phyloP scores from a whole-genome alignment of 306 rosid species.

The Leucaena leucocephala region DNA sequence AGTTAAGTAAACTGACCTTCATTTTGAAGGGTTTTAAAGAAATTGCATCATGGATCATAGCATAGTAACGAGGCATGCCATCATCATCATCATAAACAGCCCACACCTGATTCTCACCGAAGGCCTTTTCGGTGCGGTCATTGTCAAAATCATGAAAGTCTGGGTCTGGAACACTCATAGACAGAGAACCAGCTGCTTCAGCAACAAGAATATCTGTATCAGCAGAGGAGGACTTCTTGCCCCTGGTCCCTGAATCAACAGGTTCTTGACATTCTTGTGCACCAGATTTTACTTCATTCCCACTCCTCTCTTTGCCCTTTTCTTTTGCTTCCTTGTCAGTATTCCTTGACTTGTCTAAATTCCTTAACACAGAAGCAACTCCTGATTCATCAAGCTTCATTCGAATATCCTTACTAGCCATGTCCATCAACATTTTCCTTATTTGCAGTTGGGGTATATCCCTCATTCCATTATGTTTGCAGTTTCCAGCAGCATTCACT shows the following conservation, averaged over 20 bases:
- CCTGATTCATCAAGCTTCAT: constrained; percentile 53
- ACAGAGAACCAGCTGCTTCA: constrained; percentile 45
- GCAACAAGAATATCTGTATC: constrained; percentile 29
- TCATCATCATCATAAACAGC: constrained; percentile 74
- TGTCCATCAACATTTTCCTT: constrained; percentile 54
- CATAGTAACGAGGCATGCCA: constrained; percentile 95
- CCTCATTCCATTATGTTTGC: constrained; percentile 37
- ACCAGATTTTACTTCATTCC: constrained; percentile 39
- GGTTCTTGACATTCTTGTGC: constrained; percentile 17
- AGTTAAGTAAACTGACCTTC: constrained; percentile 72
- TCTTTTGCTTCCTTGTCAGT: constrained; percentile 30
- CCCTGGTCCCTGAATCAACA: constrained; percentile 34
- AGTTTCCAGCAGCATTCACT: constrained; percentile 39
- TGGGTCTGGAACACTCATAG: constrained; percentile 70
- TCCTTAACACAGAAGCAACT: constrained; percentile 35
- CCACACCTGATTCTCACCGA: constrained; percentile 78
- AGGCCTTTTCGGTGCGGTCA: constrained; percentile 71
- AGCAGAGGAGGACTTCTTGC: constrained; percentile 34
- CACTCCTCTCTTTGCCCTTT: constrained; percentile 42
- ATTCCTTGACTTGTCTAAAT: constrained; percentile 33
- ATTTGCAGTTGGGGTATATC: constrained; percentile 48
- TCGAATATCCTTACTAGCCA: constrained; percentile 68
- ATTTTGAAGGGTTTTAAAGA: constrained; percentile 70
- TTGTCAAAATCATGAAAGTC: constrained; percentile 85
- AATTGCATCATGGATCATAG: constrained; percentile 58